Conservation (phyloP, 495 filamentous ascomycete species). For the Xylaria venustula region DNA sequence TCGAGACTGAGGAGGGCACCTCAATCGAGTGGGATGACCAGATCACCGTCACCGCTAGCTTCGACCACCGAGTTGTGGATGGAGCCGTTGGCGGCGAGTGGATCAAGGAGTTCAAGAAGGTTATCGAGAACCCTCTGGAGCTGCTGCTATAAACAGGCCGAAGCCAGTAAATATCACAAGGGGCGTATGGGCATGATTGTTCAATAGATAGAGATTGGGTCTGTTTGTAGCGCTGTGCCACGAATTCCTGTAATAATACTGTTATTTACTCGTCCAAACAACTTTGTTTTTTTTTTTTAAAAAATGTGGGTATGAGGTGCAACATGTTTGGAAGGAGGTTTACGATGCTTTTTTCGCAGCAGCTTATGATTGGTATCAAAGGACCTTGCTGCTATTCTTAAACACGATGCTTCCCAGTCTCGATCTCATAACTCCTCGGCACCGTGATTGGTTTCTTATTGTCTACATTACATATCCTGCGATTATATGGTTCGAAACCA, state of each 20-base stretch:
- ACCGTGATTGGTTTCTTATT: too few species aligned
- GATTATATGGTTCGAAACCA: too few species aligned
- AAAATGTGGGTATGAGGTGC: constrained; percentile 3
- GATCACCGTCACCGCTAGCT: constrained; percentile 89
- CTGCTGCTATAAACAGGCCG: constrained; percentile 67
- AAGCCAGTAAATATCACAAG: constrained; percentile 15
- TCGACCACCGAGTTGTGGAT: constrained; percentile 90
- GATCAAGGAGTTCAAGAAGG: constrained; percentile 95
- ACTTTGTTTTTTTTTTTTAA: background rate
- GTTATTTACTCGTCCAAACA: background rate
- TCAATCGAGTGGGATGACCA: constrained; percentile 93
- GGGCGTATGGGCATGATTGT: constrained; percentile 34
- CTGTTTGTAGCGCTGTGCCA: constrained; percentile 33
- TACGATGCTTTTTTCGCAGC: too few species aligned
- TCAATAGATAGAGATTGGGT: constrained; percentile 31
- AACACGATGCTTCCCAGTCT: too few species aligned
- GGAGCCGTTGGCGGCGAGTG: constrained; percentile 97
- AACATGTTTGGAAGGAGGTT: background rate
- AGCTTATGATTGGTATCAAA: too few species aligned
- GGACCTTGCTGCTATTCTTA: too few species aligned
- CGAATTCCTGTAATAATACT: constrained; percentile 34
- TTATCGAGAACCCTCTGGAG: constrained; percentile 94
- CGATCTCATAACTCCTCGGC: too few species aligned
- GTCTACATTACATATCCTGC: too few species aligned
- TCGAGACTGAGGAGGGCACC: constrained; percentile 78